Conservation (phyloP, 352 stramenopile species). For the Phytophthora agathidicida region DNA sequence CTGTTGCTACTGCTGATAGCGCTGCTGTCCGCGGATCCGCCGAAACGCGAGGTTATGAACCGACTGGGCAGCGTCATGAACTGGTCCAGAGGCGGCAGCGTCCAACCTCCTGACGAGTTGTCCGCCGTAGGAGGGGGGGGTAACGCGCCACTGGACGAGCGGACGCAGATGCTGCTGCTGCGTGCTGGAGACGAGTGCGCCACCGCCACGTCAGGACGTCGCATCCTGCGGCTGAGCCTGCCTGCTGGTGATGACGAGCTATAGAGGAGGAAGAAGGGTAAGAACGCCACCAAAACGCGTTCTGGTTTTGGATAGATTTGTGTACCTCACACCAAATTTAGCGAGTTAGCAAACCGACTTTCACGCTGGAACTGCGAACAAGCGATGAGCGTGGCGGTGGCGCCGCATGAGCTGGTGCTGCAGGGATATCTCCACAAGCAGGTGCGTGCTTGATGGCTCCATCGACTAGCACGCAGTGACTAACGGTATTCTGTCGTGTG, state of each 20-base stretch:
- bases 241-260: too few relatives aligned
- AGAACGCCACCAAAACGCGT: too few relatives aligned
- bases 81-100: conserved; percentile 37
- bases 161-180: background rate
- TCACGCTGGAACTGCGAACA: conserved; percentile 6
- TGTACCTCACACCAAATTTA: too few relatives aligned
- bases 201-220: conserved; percentile 11
- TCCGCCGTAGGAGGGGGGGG: background rate
- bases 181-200: conserved; percentile 4
- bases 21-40: conserved; percentile 4
- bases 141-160: background rate
- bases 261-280: too few relatives aligned
- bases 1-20: background rate
- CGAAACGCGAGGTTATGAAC: conserved; percentile 28
- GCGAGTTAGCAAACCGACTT: background rate
- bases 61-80: conserved; percentile 35
- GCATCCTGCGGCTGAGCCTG: conserved; percentile 22
- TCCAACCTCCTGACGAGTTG: conserved; percentile 11
- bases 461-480: background rate
- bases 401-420: conserved; percentile 58
- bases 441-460: conserved; percentile 28
- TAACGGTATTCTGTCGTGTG: conserved; percentile 9
- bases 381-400: conserved; percentile 49
- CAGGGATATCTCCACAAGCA: conserved; percentile 90
- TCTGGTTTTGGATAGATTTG: too few relatives aligned